Evolutionary conservation across 768 basidiomycete genomes (phyloP), one percentile per base, ranked within the genome.

Genomic region (Pleurotus tuoliensis): DNA sequence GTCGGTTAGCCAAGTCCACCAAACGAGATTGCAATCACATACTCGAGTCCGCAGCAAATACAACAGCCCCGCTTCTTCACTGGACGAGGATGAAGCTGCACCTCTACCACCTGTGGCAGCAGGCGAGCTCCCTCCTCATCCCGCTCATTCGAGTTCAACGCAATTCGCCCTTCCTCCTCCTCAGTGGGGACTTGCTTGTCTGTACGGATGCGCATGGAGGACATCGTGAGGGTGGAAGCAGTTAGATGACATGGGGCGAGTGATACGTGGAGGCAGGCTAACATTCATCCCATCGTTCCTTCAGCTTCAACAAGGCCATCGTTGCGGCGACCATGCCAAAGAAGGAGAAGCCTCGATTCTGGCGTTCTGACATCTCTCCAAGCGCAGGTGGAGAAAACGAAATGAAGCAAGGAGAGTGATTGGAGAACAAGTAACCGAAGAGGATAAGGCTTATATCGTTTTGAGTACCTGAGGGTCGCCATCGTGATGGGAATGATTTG

Each of bases 41-140:
- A 82, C 80, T 77, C 68, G 45, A 78, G 24, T 13, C 80, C 80
- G 62, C 79, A 82, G 69, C 81, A 82, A 22, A 80, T 65, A 60
- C 80, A 83, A 61, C 77, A 80, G 12, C 71, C 69, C 24, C 57
- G 61, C 55, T 63, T 68, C 49, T 68, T 70, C 59, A 66, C 62
- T 24, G 71, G 67, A 56, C 68, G 72, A 9, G 70, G 68, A 20
- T 68, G 62, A 11, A 68, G 53, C 20, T 52, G 30, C 20, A 52
- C 51, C 24, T 52, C 51, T 11, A 52, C 51, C 51, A 52, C 51
- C 51, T 52, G 51, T n/a, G 51, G 51, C 15, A 74, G 65, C 16
- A 73, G 62, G 37, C 67, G 67, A 39, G 72, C 64, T 27, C 63
- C 67, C 30, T 69, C 66, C 34, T 69, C 72, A 44, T 69, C 66